These are phyloP conservation scores for Yamadazyma atlantica DNA, from an alignment of 1,139 yeast genomes.

Conservation along the genomic window DNA sequence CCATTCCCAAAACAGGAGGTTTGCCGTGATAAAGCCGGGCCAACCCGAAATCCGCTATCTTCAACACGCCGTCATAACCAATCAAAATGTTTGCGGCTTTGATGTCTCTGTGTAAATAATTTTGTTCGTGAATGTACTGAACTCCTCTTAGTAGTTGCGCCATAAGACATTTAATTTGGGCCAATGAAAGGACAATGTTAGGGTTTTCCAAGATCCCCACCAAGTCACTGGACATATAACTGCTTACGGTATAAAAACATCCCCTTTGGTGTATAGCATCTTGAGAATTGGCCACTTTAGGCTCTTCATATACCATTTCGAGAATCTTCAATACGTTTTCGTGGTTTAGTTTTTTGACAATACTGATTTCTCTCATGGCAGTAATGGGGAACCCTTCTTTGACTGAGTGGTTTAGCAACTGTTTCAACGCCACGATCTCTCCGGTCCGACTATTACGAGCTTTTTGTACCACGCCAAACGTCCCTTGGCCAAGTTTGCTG, in stretches of 20 bases:
- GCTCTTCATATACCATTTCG: slow-evolving; percentile 78
- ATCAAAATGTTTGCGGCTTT: slow-evolving; percentile 91
- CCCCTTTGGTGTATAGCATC: slow-evolving; percentile 44
- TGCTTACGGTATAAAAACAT: slow-evolving; percentile 81
- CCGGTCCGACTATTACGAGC: slow-evolving; percentile 33
- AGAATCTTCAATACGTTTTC: slow-evolving; percentile 70
- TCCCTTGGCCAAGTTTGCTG: slow-evolving; percentile 47
- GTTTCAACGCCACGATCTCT: slow-evolving; percentile 59
- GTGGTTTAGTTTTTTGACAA: slow-evolving; percentile 70
- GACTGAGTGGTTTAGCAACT: slow-evolving; percentile 76
- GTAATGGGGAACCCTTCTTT: slow-evolving; percentile 95
- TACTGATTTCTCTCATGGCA: slow-evolving; percentile 88
- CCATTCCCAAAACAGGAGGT: slow-evolving; percentile 54
- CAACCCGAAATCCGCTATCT: slow-evolving; percentile 90
- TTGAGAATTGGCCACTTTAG: slow-evolving; percentile 34
- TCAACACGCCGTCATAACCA: slow-evolving; percentile 72
- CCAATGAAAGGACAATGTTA: slow-evolving; percentile 53
- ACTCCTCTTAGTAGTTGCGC: slow-evolving; percentile 76
- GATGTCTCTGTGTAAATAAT: slow-evolving; percentile 83
- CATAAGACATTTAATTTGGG: slow-evolving; percentile 85
- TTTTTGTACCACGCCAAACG: slow-evolving; percentile 51
- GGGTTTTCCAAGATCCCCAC: slow-evolving; percentile 92
- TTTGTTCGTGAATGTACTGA: slow-evolving; percentile 73
- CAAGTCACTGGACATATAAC: slow-evolving; percentile 91
- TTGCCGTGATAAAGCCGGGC: slow-evolving; percentile 80